phyloP scores from a whole-genome alignment of 805 yeast species.

The Candida vartiovaarae region DNA sequence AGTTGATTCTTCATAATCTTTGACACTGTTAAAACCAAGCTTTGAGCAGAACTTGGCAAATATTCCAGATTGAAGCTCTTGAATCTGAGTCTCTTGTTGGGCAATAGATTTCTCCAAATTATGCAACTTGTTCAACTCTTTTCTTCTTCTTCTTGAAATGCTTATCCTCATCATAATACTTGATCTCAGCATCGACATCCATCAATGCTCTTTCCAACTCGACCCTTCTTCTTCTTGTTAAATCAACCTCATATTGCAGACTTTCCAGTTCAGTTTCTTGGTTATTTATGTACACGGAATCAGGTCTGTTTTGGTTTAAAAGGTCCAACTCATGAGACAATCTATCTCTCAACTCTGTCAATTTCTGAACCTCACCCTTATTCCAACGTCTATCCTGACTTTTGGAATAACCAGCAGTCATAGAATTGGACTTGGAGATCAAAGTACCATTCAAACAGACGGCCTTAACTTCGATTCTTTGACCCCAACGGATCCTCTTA shows the following conservation, averaged over 20 bases:
- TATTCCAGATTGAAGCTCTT: slow-evolving; percentile 35
- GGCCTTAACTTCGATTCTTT: slow-evolving; percentile 49
- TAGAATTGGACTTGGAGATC: slow-evolving; percentile 77
- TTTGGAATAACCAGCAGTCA: slow-evolving; percentile 83
- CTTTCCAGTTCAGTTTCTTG: slow-evolving; percentile 48
- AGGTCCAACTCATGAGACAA: slow-evolving; percentile 39
- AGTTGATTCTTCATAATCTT: slow-evolving; percentile 64
- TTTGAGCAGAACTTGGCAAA: slow-evolving; percentile 49
- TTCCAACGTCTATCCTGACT: slow-evolving; percentile 59
- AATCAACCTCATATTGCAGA: slow-evolving; percentile 39
- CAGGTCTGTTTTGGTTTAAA: slow-evolving; percentile 39
- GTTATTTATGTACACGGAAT: slow-evolving; percentile 48
- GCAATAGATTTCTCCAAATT: slow-evolving; percentile 21
- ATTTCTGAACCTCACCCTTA: slow-evolving; percentile 52
- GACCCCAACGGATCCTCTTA: slow-evolving; percentile 62
- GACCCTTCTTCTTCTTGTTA: slow-evolving; percentile 36
- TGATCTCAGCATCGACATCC: slow-evolving; percentile 43
- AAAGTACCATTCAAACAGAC: slow-evolving; percentile 82
- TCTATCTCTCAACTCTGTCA: slow-evolving; percentile 44
- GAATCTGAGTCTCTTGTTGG: slow-evolving; percentile 23
- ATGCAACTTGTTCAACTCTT: slow-evolving; percentile 20
- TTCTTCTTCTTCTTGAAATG: slow-evolving; percentile 24
- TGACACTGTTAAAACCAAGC: slow-evolving; percentile 47
- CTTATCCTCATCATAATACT: slow-evolving; percentile 35
- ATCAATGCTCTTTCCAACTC: slow-evolving; percentile 38